phyloP scores from a whole-genome alignment of 139 green algal species.

The Chlorella vulgaris region DNA sequence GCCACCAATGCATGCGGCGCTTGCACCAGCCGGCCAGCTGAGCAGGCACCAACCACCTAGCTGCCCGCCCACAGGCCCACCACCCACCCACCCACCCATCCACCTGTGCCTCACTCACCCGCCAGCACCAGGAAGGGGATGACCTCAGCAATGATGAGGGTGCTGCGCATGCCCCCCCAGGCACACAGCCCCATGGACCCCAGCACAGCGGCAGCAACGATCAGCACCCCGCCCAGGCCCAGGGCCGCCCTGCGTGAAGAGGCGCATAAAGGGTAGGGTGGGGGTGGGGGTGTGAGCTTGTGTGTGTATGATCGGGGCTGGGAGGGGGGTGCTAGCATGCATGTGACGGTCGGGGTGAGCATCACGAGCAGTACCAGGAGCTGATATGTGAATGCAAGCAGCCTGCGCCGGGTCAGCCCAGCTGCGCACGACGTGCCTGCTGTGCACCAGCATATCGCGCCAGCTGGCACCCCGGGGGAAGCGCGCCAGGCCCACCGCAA shows the following conservation, averaged over 20 bases:
- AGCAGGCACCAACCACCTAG: too few species aligned
- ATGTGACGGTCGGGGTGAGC: not conserved
- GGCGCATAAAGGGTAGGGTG: too few species aligned
- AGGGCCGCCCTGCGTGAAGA: constrained; percentile 46
- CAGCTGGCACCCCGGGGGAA: constrained; percentile 49
- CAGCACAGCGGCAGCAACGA: constrained; percentile 76
- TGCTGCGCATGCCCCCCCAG: constrained; percentile 58
- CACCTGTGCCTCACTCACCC: too few species aligned
- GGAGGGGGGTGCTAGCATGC: not conserved
- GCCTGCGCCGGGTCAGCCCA: not conserved
- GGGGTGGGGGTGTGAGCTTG: not conserved
- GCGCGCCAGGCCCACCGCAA: constrained; percentile 69
- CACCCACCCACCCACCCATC: too few species aligned
- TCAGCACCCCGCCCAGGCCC: constrained; percentile 73
- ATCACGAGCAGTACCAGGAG: not conserved
- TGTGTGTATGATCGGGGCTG: not conserved
- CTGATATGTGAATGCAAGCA: not conserved
- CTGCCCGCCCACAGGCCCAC: not conserved
- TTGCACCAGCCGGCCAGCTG: too few species aligned
- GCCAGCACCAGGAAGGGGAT: constrained; percentile 94
- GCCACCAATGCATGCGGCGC: too few species aligned
- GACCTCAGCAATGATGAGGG: constrained; percentile 89
- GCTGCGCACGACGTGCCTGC: constrained; percentile 29
- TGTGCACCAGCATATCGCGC: constrained; percentile 56
- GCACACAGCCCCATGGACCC: constrained; percentile 73